Evolutionary conservation across 805 yeast species (phyloP).

Genomic region (Metschnikowia reukaufii): DNA sequence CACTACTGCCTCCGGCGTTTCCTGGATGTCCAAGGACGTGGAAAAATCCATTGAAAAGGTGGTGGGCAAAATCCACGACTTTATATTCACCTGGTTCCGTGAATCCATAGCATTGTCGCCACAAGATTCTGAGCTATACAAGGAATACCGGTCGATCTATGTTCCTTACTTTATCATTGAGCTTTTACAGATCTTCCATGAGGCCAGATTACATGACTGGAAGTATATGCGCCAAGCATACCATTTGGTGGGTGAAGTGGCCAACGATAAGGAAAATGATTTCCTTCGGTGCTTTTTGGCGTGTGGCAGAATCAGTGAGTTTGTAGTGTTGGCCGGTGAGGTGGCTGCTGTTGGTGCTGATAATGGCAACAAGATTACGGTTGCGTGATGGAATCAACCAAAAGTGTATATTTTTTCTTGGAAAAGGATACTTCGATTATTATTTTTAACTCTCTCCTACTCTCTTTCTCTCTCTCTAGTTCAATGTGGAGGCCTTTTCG

Average conservation of each 20-base stretch:
- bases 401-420: slow-evolving; percentile 9
- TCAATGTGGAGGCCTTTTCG: slow-evolving; percentile 87
- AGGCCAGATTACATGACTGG: slow-evolving; percentile 39
- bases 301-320: slow-evolving; percentile 57
- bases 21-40: slow-evolving; percentile 33
- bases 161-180: slow-evolving; percentile 73
- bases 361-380: slow-evolving; percentile 47
- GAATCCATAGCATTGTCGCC: slow-evolving; percentile 23
- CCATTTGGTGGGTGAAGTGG: slow-evolving; percentile 59
- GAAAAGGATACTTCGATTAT: neutral
- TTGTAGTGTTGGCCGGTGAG: slow-evolving; percentile 52
- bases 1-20: slow-evolving; percentile 16
- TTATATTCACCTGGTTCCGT: slow-evolving; percentile 39
- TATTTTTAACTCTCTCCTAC: slow-evolving; percentile 7
- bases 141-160: slow-evolving; percentile 63
- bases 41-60: slow-evolving; percentile 39
- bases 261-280: slow-evolving; percentile 59
- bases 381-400: slow-evolving; percentile 19
- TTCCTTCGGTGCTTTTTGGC: slow-evolving; percentile 60
- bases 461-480: slow-evolving; percentile 35
- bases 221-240: slow-evolving; percentile 56
- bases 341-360: slow-evolving; percentile 54
- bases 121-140: slow-evolving; percentile 41
- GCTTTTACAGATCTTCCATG: slow-evolving; percentile 52
- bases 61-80: slow-evolving; percentile 26